These are phyloP conservation scores for Wolfiporia cocos DNA, from an alignment of 1,284 basidiomycete species.

Conservation along the genomic window DNA sequence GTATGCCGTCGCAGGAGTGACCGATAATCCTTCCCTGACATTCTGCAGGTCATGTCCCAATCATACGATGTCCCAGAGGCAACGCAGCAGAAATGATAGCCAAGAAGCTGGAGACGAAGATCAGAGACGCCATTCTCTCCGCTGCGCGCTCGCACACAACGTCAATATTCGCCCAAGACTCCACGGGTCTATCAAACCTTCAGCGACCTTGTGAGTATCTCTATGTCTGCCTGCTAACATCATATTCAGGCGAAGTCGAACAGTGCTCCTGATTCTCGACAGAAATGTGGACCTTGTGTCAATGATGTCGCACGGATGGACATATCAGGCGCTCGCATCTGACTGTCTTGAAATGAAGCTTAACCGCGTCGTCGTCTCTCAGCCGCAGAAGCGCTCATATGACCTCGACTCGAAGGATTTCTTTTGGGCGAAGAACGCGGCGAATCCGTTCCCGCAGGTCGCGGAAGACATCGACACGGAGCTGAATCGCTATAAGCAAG, in stretches of 20 bases:
- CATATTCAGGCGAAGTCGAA: conserved; percentile 6
- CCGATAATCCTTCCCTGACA: not conserved
- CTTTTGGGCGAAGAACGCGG: conserved; percentile 97
- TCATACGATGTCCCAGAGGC: conserved; percentile 91
- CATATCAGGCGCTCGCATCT: conserved; percentile 96
- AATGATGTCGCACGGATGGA: conserved; percentile 97
- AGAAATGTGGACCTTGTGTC: conserved; percentile 94
- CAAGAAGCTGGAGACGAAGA: conserved; percentile 89
- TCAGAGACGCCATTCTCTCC: conserved; percentile 87
- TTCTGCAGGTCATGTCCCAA: conserved; percentile 77
- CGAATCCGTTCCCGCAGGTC: conserved; percentile 96
- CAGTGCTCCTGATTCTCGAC: conserved; percentile 91
- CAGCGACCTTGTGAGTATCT: conserved; percentile 72
- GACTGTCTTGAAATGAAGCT: conserved; percentile 98
- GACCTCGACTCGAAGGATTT: conserved; percentile 98
- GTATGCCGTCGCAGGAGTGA: conserved; percentile 34
- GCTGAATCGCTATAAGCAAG: conserved; percentile 92
- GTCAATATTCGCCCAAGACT: conserved; percentile 67
- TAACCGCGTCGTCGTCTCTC: conserved; percentile 83
- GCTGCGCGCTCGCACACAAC: conserved; percentile 58
- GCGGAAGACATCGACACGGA: conserved; percentile 97
- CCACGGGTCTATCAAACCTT: conserved; percentile 65
- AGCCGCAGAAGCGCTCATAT: conserved; percentile 81
- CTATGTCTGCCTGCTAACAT: conserved; percentile 2
- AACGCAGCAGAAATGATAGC: conserved; percentile 99